Base-by-base conservation (phyloP, 2,329 filamentous ascomycete genomes). In the Aspergillus bombycis region DNA sequence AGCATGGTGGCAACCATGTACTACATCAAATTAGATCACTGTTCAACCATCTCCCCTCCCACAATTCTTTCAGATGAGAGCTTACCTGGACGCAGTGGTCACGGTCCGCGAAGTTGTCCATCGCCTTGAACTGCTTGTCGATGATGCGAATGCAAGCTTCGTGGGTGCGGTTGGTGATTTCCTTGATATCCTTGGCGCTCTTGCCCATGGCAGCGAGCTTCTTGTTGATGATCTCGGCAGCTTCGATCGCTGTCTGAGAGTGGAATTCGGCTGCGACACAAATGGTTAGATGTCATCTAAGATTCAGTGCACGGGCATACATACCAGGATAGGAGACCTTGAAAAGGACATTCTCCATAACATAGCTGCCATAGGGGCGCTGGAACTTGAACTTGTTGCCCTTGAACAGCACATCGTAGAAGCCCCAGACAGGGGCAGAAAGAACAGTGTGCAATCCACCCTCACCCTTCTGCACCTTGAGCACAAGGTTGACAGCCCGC, bases 301-400 rank as follows among this genome's bases (percentile, higher is more conserved):
- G n/a, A 2, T 54, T 6, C 10, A 23, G 36, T 12, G 11, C 0
- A 28, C 21, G 53, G n/a, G n/a, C 48, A n/a, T 21, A 75, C 86
- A 78, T 84, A 93, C 91, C 91, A 76, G 94, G 94, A 80, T 97
- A 98, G 53, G 95, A 99, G 65, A 99, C 95, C 88, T 99, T 99
- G 90, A 99, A 99, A 68, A 99, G 89, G 65, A 99, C 93, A 76
- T 98, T 99, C 88, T 99, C 95, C 95, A 99, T 99, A 70, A 99
- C 95, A 80, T 99, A 99, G 85, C 91, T 96, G 77, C 94, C 94
- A 77, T 99, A 99, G 63, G 90, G 89, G 67, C 95, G 89, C 85
- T 98, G 94, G 86, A 97, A 99, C 80, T 93, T 85, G 79, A 99
- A 99, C 81, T 92, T 92, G 74, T 96, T 93, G 82, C 93, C 93